A percentile compares a stretch with the other conserved stretches of the same genome.
These are phyloP conservation scores for Neofusicoccum laricinum DNA, from an alignment of 2,329 filamentous ascomycete genomes.

Conservation along the genomic window DNA sequence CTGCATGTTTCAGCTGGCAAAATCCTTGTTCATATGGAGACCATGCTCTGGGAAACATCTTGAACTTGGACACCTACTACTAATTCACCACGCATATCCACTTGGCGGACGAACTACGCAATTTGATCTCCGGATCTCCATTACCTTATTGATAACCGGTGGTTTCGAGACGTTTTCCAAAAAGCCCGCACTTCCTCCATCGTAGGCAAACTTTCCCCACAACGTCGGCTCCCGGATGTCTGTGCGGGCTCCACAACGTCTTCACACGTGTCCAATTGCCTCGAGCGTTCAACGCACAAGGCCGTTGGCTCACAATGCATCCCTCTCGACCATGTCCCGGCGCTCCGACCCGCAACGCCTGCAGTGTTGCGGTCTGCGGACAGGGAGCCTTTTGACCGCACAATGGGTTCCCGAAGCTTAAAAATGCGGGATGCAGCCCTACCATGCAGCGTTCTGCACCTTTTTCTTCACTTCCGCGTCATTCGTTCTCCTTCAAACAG, in stretches of 20 bases:
- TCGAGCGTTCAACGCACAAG: constrained; percentile 6
- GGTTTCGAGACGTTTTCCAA: neutral
- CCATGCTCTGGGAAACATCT: too few relatives aligned
- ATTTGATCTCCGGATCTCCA: neutral
- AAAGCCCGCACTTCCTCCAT: neutral
- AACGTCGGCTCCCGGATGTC: constrained; percentile 11
- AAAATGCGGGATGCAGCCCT: constrained; percentile 1
- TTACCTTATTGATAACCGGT: neutral
- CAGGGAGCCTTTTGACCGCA: constrained; percentile 5
- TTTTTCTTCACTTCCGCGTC: neutral
- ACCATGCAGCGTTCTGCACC: neutral
- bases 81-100: too few relatives aligned
- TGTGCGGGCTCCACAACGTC: constrained; percentile 10
- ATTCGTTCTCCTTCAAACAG: neutral
- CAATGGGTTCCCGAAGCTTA: neutral
- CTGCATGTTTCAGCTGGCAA: too few relatives aligned
- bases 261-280: constrained; percentile 3
- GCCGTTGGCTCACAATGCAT: constrained; percentile 4
- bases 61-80: too few relatives aligned
- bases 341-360: neutral
- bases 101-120: neutral
- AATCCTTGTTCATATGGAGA: too few relatives aligned
- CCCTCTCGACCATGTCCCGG: neutral
- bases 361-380: constrained; percentile 11
- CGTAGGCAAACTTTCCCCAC: neutral